Percentiles rank a stretch among this genome's conserved stretches.
Conservation (phyloP, 345 rosid species). For the Gossypium mustelinum region DNA sequence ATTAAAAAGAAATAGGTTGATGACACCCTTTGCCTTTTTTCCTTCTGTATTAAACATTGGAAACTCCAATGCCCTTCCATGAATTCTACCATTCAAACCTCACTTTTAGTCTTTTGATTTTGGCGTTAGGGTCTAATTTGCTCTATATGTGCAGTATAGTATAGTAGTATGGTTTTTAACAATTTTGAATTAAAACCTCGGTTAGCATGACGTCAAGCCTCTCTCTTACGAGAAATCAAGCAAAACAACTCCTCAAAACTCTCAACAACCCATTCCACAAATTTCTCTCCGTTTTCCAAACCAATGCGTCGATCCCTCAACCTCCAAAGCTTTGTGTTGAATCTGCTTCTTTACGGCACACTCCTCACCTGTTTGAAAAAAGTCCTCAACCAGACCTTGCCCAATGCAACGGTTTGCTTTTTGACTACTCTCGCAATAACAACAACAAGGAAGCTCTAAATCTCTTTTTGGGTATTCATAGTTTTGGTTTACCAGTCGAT, state of each 20-base stretch:
- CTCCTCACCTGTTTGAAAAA: constrained; percentile 48
- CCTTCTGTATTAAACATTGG: too few species aligned
- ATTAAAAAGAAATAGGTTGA: too few species aligned
- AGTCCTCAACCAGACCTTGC: constrained; percentile 30
- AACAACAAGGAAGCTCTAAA: constrained; percentile 47
- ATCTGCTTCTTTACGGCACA: not conserved
- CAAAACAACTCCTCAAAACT: constrained; percentile 9
- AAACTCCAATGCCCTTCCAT: too few species aligned
- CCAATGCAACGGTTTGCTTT: constrained; percentile 38
- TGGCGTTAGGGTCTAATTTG: too few species aligned
- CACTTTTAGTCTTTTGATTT: too few species aligned
- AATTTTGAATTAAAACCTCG: too few species aligned
- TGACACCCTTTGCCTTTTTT: too few species aligned
- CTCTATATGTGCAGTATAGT: too few species aligned
- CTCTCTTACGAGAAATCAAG: constrained; percentile 17
- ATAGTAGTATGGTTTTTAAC: not conserved
- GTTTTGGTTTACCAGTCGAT: constrained; percentile 43
- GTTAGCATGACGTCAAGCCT: constrained; percentile 15
- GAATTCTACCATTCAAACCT: too few species aligned
- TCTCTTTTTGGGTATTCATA: constrained; percentile 47
- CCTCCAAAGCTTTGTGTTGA: not conserved
- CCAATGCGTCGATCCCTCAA: constrained; percentile 4
- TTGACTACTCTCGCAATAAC: constrained; percentile 46
- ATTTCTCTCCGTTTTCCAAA: not conserved
- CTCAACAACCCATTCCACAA: constrained; percentile 12